Evolutionary conservation across 2,329 filamentous ascomycete genomes (phyloP).

Genomic region (Periconia sp.): DNA sequence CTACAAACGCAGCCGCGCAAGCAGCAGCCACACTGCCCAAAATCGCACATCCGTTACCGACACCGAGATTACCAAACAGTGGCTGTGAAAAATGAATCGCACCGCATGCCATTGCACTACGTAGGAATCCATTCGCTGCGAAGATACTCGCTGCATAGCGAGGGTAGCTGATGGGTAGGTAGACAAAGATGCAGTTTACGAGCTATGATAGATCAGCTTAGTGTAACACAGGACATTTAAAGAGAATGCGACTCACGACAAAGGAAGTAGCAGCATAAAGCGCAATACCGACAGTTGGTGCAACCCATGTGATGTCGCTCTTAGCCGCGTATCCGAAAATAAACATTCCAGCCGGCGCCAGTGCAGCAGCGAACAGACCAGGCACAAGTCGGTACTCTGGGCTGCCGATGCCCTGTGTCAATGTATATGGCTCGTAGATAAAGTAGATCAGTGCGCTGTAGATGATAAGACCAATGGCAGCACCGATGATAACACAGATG

Average conservation of each 20-base stretch:
- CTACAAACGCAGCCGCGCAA: constrained; percentile 59
- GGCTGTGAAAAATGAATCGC: constrained; percentile 64
- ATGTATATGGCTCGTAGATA: constrained; percentile 8
- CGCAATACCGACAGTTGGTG: constrained; percentile 49
- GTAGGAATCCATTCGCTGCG: constrained; percentile 8
- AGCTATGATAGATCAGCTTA: constrained; percentile 3
- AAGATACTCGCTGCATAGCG: constrained; percentile 9
- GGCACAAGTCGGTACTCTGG: constrained; percentile 7
- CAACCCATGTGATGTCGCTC: constrained; percentile 3
- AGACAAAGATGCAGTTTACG: constrained; percentile 59
- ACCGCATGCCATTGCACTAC: constrained; percentile 56
- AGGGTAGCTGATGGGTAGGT: constrained; percentile 8
- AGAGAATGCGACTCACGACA: neutral
- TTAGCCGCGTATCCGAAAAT: constrained; percentile 8
- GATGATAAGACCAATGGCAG: constrained; percentile 1
- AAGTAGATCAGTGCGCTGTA: constrained; percentile 5
- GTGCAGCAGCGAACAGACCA: constrained; percentile 3
- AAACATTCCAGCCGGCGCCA: constrained; percentile 6
- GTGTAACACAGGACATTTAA: constrained; percentile 23
- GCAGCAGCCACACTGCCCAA: constrained; percentile 51
- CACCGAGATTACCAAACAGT: constrained; percentile 62
- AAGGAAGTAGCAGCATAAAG: constrained; percentile 38
- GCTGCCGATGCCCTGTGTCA: constrained; percentile 6
- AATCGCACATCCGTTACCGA: constrained; percentile 61
- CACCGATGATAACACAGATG: constrained; percentile 8